Percentiles rank a stretch among this genome's conserved stretches.
Evolutionary conservation across 1,284 basidiomycete species (phyloP).

Genomic region (Chalciporus sp.): DNA sequence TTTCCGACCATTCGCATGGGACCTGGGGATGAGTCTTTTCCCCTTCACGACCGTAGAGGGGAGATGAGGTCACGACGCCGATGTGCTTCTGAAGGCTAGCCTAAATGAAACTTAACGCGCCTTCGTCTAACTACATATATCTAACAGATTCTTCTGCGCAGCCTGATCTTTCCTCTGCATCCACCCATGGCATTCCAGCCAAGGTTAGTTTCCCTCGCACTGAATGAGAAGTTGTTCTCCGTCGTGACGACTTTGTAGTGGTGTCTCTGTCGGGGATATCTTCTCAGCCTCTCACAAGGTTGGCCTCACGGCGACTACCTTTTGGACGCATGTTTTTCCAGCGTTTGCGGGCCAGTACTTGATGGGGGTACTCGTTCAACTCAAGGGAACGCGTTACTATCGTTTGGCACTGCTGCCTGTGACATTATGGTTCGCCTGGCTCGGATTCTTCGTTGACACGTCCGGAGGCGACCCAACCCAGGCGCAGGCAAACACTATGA

Average conservation of each 20-base stretch:
- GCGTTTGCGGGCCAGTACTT: constrained; percentile 25
- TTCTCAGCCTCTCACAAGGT: constrained; percentile 10
- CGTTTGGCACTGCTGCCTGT: constrained; percentile 27
- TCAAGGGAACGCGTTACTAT: constrained; percentile 19
- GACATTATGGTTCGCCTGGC: constrained; percentile 22
- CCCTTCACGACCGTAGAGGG: neutral
- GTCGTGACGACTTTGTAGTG: neutral
- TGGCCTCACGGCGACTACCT: constrained; percentile 6
- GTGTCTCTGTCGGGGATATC: neutral
- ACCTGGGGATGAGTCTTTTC: neutral
- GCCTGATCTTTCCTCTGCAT: neutral
- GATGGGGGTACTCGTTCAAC: constrained; percentile 32
- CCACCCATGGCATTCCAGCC: constrained; percentile 9
- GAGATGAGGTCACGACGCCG: neutral
- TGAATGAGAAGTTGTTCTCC: neutral
- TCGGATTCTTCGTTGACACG: constrained; percentile 22
- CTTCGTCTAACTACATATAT: neutral
- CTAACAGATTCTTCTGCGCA: no score
- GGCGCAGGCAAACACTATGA: constrained; percentile 12
- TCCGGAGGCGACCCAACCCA: constrained; percentile 16
- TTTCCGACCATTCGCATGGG: neutral
- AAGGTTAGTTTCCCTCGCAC: constrained; percentile 12
- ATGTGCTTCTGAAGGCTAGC: no score
- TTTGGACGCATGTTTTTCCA: constrained; percentile 24
- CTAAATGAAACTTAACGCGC: neutral